Conservation (phyloP, 495 filamentous ascomycete genomes). For the Hypoxylon perforatum region DNA sequence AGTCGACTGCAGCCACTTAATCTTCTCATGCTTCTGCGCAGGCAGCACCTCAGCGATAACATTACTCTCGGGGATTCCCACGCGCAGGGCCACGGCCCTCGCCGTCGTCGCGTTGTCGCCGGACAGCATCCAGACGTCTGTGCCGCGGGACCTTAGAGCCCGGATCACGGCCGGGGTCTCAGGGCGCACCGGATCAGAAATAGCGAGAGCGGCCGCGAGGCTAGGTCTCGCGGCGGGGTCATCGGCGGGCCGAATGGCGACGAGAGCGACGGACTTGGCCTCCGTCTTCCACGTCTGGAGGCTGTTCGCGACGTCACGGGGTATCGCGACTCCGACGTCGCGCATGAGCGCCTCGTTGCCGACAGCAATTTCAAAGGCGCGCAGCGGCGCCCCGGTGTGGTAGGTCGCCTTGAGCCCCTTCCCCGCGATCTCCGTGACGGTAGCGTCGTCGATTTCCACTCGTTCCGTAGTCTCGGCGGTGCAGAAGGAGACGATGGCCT, state of each 20-base stretch:
- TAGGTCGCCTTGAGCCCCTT: constrained; percentile 83
- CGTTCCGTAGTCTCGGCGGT: constrained; percentile 47
- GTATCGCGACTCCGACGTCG: constrained; percentile 52
- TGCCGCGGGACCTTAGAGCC: constrained; percentile 71
- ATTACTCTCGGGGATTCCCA: constrained; percentile 78
- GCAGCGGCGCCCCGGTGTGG: constrained; percentile 46
- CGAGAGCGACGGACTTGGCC: constrained; percentile 79
- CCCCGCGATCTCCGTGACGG: constrained; percentile 79
- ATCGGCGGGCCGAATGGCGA: constrained; percentile 58
- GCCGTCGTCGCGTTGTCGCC: constrained; percentile 83
- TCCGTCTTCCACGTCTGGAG: constrained; percentile 75
- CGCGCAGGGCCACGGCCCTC: constrained; percentile 76
- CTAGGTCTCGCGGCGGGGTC: constrained; percentile 1
- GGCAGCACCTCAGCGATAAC: constrained; percentile 92
- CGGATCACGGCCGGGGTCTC: constrained; percentile 75
- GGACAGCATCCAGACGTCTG: constrained; percentile 90
- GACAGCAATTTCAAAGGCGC: constrained; percentile 73
- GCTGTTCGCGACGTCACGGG: constrained; percentile 47
- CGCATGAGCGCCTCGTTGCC: constrained; percentile 84
- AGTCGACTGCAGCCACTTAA: constrained; percentile 78
- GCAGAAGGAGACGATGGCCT: constrained; percentile 80
- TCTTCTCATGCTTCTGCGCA: constrained; percentile 85
- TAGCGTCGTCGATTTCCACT: constrained; percentile 53
- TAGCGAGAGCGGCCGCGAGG: constrained; percentile 65
- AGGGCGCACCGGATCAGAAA: constrained; percentile 80